Evolutionary conservation across 1,284 basidiomycete genomes (phyloP), one percentile per base, ranked within the genome.

Genomic region (Pseudozyma tsukubaensis): DNA sequence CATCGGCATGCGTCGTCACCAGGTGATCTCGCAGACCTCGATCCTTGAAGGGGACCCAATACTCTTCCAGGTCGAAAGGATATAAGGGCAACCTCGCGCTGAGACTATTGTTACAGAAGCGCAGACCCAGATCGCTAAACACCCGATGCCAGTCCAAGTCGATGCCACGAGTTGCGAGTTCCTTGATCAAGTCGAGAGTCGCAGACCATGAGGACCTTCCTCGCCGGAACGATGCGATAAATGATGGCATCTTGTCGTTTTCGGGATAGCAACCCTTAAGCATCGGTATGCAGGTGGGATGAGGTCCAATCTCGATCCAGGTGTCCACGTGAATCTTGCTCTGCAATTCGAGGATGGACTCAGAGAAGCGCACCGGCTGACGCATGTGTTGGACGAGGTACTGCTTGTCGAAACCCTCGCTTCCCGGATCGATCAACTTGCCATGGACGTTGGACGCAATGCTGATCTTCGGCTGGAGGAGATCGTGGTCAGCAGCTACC

Each of bases 261-360:
- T 53, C 55, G 35, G 62, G 40, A 32, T 71, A 71, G 50, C 67
- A 71, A 14, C 73, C 69, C 43, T 71, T 76, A 40, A 72, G 42
- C 69, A 76, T 69, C 2, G 74, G 74, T 0, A 68, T 62, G 45
- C 61, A 62, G 24, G 66, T 72, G 3, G 74, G 70, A 59, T 76
- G 74, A 40, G 74, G 70, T 9, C 74, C 74, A 16, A 73, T 16
- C 40, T 77, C 74, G 50, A 77, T 56, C 70, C 74, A 73, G 8
- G 32, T 32, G 29, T 70, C 43, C 11, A 67, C 48, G 2, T 50
- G 5, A 1, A 52, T 21, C 40, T 69, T 51, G 24, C 24, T 16
- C 32, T 66, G 60, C 24, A 66, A 45, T 43, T 67, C 68, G 1
- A 14, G 18, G 40, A 77, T 58, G 16, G 62, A 59, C 6, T 71